These are phyloP conservation scores for Rhodotorula sphaerocarpa DNA, from an alignment of 768 basidiomycete species.

Conservation along the genomic window DNA sequence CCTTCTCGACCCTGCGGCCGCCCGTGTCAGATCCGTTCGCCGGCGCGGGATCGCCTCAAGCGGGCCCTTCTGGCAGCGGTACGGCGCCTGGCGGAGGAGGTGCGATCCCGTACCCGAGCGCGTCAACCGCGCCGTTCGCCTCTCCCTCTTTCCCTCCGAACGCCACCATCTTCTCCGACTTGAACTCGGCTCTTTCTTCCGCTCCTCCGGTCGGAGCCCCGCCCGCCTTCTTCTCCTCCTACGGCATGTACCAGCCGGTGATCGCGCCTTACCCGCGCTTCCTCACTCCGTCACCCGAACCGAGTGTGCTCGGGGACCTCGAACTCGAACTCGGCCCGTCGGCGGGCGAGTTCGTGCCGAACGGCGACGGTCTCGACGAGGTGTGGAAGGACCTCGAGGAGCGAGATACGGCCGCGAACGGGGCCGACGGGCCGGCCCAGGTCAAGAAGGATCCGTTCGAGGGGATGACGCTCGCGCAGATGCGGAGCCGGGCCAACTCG, in stretches of 20 bases:
- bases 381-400: constrained; percentile 3
- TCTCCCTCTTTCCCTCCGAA: constrained; percentile 13
- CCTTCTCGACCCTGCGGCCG: too few species aligned
- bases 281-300: constrained; percentile 31
- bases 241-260: constrained; percentile 33
- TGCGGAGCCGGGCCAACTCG: constrained; percentile 26
- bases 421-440: neutral
- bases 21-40: too few species aligned
- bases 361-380: neutral
- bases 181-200: constrained; percentile 16
- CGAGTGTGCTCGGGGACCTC: constrained; percentile 27
- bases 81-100: too few species aligned
- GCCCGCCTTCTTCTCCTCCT: constrained; percentile 29
- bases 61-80: too few species aligned
- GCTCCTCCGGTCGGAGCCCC: constrained; percentile 1
- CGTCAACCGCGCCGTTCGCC: neutral
- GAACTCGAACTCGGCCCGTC: constrained; percentile 18
- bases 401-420: neutral
- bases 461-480: constrained; percentile 28
- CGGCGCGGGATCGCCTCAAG: too few species aligned
- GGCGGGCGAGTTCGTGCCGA: constrained; percentile 6
- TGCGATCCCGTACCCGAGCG: neutral
- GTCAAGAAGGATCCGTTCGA: constrained; percentile 30
- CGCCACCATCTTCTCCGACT: constrained; percentile 22
- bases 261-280: constrained; percentile 29